Base-by-base conservation (phyloP, 768 basidiomycete genomes). In the Tephrocybe sp. region DNA sequence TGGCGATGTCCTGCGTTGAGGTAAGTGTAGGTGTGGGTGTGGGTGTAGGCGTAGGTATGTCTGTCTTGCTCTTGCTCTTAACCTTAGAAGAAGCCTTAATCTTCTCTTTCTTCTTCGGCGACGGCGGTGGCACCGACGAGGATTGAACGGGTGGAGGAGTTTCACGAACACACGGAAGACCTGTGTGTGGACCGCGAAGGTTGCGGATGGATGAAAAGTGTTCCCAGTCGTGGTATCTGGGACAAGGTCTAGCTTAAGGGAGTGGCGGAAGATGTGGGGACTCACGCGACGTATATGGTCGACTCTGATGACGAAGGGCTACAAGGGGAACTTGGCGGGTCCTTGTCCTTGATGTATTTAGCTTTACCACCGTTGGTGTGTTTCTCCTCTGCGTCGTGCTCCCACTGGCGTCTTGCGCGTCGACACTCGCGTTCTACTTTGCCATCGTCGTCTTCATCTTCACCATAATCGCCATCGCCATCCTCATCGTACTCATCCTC, bases 191-290 rank as follows among this genome's bases (percentile, higher is more conserved):
- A 2, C 92, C 92, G 14, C 75, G 74, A 45, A 92, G 70, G 66
- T 91, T 94, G 42, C 92, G 86, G 52, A 95, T 89, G 16, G 87
- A 89, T 11, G 89, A 92, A 62, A 94, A 96, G 64, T 96, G 93
- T 62, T 96, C 92, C 89, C 90, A 94, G 65, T 93, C 90, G 62
- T 94, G 87, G 65, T 92, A 95, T 26, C 89, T 90, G 60, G 22
- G 4, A 14, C 2, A 12, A 12, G 16, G 34, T 23, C 31, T 8
- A 47, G 51, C 19, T 26, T 39, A 20, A 53, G 19, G 12, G 16
- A 32, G 16, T 12, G 39, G 17, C 45, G 55, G 50, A 42, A 48
- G 45, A 11, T 32, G n/a, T 30, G 16, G 17, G 30, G 8, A 86
- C 89, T 66, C 69, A 92, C 87, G 92, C 92, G 52, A 93, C 89